Conservation (phyloP, 1,284 basidiomycete species). For the Cutaneotrichosporon sp. region DNA sequence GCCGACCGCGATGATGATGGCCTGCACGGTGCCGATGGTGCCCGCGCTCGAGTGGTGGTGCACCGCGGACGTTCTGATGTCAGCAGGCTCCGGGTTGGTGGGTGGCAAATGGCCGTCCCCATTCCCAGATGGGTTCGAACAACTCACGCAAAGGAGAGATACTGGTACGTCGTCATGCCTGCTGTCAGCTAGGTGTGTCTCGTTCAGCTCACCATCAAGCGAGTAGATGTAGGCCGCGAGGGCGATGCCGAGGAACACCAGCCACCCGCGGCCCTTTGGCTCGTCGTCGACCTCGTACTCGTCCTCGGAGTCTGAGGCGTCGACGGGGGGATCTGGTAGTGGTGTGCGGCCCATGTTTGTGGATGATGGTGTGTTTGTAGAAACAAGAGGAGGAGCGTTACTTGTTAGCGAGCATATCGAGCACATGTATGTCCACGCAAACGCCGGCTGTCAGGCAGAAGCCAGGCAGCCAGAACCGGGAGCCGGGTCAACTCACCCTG, state of each 20-base stretch:
- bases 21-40: constrained; percentile 60
- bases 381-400: too few relatives aligned
- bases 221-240: constrained; percentile 75
- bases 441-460: too few relatives aligned
- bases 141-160: constrained; percentile 61
- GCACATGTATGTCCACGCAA: too few relatives aligned
- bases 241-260: constrained; percentile 64
- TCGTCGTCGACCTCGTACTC: constrained; percentile 20
- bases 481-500: neutral
- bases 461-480: too few relatives aligned
- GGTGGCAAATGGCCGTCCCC: neutral
- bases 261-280: constrained; percentile 55
- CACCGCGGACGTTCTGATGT: constrained; percentile 56
- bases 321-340: neutral
- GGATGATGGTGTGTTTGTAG: neutral
- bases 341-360: neutral
- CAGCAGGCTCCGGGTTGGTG: too few relatives aligned
- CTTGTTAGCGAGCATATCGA: neutral
- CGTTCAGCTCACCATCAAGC: constrained; percentile 59
- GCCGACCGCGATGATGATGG: constrained; percentile 63
- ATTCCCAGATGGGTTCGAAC: too few relatives aligned
- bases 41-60: constrained; percentile 61
- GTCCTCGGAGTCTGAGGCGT: neutral
- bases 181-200: neutral
- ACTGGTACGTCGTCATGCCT: constrained; percentile 64